Evolutionary conservation across 1,284 basidiomycete species (phyloP), one percentile per base, ranked within the genome.

Genomic region (Rhodotorula sp.): DNA sequence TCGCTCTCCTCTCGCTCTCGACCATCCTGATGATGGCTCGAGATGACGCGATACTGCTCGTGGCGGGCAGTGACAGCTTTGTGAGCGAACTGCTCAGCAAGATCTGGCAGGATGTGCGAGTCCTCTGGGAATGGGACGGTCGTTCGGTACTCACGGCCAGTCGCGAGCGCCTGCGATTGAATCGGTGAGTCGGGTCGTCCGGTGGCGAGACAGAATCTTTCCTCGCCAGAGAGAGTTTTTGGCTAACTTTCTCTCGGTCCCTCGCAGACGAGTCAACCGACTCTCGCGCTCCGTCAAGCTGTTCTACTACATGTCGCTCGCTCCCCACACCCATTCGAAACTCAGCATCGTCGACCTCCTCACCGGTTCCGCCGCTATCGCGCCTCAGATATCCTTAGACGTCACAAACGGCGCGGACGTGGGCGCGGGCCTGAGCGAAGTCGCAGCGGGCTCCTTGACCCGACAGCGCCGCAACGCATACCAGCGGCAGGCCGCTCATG

Each of bases 111-210:
- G 74, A 75, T 30, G 69, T 66, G 1, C 54, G 69, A 2, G 54
- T 53, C 1, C 8, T 70, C 6, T 75, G 74, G 74, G 74, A 75
- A 22, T 66, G 68, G 62, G 74, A 75, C 20, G 74, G 74, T 3
- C 42, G 59, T 2, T 61, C 56, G 2, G 55, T 71, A 2, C 20
- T 42, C 48, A 24, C 7, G 26, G 42, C 17, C 18, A 4, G 12
- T 29, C n/a, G 4, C 6, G 42, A 51, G 51, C 17, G 61, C 20
- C 48, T 54, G 2, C 33, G 51, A 22, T 29, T 75, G 8, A 55
- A 62, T 42, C 58, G 49, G 71, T 69, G 45, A 46, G 67, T 64
- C 2, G 30, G 44, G 8, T 42, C 10, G 37, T 42, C 10, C 37
- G 37, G 8, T 12, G 37, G 37, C 37, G 37, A 42, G 37, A 42